phyloP scores from a whole-genome alignment of 768 basidiomycete species.

The Cystofilobasidium bisporidii region DNA sequence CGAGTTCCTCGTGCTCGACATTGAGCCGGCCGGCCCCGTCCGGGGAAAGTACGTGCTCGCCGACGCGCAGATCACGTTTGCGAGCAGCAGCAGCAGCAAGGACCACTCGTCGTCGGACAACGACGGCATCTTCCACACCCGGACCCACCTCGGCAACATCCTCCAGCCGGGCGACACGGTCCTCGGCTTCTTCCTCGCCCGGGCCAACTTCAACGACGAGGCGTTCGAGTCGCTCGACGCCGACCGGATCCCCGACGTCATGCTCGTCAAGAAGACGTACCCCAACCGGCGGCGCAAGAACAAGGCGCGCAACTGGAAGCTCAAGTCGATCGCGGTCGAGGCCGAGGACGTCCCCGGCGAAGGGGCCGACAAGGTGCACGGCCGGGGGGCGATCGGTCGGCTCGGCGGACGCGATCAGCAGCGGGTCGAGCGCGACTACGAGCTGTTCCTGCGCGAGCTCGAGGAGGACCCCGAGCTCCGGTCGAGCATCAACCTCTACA shows the following conservation, averaged over 20 bases:
- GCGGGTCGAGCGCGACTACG: conserved; percentile 95
- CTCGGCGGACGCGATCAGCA: conserved; percentile 80
- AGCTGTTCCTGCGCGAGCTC: conserved; percentile 82
- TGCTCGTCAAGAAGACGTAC: conserved; percentile 91
- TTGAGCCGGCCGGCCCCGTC: conserved; percentile 67
- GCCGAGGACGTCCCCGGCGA: conserved; percentile 76
- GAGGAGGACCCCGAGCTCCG: conserved; percentile 93
- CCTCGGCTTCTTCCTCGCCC: conserved; percentile 78
- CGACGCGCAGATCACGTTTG: conserved; percentile 80
- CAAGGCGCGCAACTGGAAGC: conserved; percentile 70
- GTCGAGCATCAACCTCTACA: conserved; percentile 76
- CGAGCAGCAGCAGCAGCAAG: conserved; percentile 56
- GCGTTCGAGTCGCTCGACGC: conserved; percentile 58
- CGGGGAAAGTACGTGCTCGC: conserved; percentile 74
- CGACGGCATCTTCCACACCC: conserved; percentile 75
- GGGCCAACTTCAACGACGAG: conserved; percentile 86
- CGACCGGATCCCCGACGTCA: conserved; percentile 73
- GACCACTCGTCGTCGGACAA: conserved; percentile 44
- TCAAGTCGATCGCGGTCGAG: conserved; percentile 87
- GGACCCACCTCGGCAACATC: conserved; percentile 87
- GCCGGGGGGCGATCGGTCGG: conserved; percentile 76
- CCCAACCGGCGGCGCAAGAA: conserved; percentile 87
- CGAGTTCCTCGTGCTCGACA: conserved; percentile 89
- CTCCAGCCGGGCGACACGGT: conserved; percentile 92
- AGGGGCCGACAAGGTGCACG: conserved; percentile 37